A percentile compares a stretch with the other conserved stretches of the same genome.
Conservation (phyloP, 2,329 filamentous ascomycete species). For the Trichoderma sp. region DNA sequence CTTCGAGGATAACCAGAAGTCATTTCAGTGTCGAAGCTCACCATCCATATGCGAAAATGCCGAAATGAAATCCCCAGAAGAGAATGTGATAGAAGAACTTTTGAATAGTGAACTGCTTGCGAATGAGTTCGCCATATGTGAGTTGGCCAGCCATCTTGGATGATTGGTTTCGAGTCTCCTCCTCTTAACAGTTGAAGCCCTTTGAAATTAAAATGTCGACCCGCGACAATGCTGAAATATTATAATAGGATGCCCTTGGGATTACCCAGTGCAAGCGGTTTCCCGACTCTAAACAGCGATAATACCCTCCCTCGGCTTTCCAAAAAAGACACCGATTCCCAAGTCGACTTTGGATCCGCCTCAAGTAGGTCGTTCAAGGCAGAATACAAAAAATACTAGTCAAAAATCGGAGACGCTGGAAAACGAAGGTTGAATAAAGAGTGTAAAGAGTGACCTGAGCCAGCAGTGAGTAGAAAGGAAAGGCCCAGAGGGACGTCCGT, state of each 20-base stretch:
- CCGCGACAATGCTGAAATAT: constrained; percentile 33
- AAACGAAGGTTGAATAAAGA: constrained; percentile 10
- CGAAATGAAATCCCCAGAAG: constrained; percentile 77
- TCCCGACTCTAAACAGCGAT: neutral
- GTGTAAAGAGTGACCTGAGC: constrained; percentile 51
- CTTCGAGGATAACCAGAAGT: neutral
- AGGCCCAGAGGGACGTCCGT: constrained; percentile 16
- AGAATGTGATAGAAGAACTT: constrained; percentile 78
- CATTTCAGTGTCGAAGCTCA: constrained; percentile 44
- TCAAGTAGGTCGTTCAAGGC: neutral
- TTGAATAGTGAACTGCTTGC: constrained; percentile 63
- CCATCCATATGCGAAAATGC: constrained; percentile 83
- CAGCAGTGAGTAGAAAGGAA: constrained; percentile 45
- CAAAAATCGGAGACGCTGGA: constrained; percentile 16
- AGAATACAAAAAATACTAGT: constrained; percentile 5
- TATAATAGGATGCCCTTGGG: neutral
- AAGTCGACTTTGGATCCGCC: neutral
- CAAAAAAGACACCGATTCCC: neutral
- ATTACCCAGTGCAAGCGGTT: neutral
- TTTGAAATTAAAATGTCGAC: constrained; percentile 48
- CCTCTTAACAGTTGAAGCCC: constrained; percentile 21
- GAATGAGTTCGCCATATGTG: constrained; percentile 44
- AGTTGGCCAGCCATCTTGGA: constrained; percentile 40
- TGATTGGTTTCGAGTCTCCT: neutral
- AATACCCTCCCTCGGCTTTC: neutral